Conservation (phyloP, 306 rosid species). For the Dalbergia cochinchinensis region DNA sequence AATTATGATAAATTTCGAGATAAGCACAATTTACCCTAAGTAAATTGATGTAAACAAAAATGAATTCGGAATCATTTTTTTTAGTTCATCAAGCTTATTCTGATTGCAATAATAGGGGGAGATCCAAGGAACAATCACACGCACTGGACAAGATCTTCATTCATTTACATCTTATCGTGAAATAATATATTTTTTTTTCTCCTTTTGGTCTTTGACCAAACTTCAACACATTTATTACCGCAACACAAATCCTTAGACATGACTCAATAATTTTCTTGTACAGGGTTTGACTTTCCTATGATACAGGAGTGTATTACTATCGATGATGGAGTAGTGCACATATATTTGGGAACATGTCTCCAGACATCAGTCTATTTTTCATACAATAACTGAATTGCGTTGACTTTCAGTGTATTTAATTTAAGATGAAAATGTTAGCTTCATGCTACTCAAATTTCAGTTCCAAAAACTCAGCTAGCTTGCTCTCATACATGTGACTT, state of each 20-base stretch:
- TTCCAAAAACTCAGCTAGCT: conserved; percentile 9
- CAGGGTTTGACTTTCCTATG: too few relatives aligned
- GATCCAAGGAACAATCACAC: neutral
- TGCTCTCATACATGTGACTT: neutral
- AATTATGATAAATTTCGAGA: too few relatives aligned
- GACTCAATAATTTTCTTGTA: too few relatives aligned
- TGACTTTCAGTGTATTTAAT: too few relatives aligned
- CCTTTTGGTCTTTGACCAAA: too few relatives aligned
- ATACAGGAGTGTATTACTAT: too few relatives aligned
- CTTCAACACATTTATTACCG: too few relatives aligned
- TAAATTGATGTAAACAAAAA: neutral
- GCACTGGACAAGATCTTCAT: neutral
- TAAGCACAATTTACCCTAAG: neutral
- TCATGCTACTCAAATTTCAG: neutral
- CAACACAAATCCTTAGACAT: too few relatives aligned
- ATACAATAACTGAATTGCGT: neutral
- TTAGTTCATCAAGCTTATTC: neutral
- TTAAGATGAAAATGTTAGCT: neutral
- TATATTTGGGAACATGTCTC: neutral
- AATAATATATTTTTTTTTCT: neutral
- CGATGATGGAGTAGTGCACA: neutral
- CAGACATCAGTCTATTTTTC: neutral
- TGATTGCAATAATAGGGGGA: neutral
- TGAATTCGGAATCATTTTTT: neutral
- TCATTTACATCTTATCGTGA: neutral